Percentiles rank a stretch among this genome's conserved stretches.
phyloP scores from a whole-genome alignment of 352 stramenopile genomes.

The Pythium pectinolyticum region DNA sequence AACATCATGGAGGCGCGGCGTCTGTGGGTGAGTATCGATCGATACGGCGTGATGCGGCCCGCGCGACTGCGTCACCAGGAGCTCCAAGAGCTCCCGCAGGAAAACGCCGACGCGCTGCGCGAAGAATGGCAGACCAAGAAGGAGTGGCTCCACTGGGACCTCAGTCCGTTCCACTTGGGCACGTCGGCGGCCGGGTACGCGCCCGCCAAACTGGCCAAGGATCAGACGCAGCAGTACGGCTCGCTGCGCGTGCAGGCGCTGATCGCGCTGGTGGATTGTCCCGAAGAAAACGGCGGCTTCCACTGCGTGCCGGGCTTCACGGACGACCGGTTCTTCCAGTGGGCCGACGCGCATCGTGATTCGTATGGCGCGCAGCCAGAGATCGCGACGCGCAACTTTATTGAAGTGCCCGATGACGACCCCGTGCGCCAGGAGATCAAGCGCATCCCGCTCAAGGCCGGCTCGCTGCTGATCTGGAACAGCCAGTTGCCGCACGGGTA shows the following conservation, averaged over 20 bases:
- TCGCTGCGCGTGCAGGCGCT: slow-evolving; percentile 45
- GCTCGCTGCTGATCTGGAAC: slow-evolving; percentile 52
- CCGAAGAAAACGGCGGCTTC: slow-evolving; percentile 45
- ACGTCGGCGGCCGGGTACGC: slow-evolving; percentile 45
- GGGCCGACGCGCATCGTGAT: slow-evolving; percentile 32
- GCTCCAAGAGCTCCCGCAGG: slow-evolving; percentile 20
- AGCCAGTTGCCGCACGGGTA: slow-evolving; percentile 46
- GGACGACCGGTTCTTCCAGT: slow-evolving; percentile 46
- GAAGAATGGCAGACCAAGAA: slow-evolving; percentile 51
- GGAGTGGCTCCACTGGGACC: slow-evolving; percentile 54
- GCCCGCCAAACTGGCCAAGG: slow-evolving; percentile 21
- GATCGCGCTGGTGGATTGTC: slow-evolving; percentile 44
- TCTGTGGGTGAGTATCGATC: slow-evolving; percentile 53
- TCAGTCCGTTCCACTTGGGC: slow-evolving; percentile 50
- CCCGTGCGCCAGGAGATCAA: slow-evolving; percentile 38
- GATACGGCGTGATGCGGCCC: slow-evolving; percentile 49
- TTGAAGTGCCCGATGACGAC: slow-evolving; percentile 45
- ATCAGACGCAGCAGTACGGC: slow-evolving; percentile 34
- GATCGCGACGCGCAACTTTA: slow-evolving; percentile 41
- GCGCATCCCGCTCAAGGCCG: slow-evolving; percentile 42
- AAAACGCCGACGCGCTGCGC: slow-evolving; percentile 33
- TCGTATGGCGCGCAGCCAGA: slow-evolving; percentile 39
- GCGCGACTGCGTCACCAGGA: slow-evolving; percentile 34
- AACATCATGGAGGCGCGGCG: slow-evolving; percentile 35
- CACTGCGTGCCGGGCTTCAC: slow-evolving; percentile 53